phyloP scores from a whole-genome alignment of 2,329 filamentous ascomycete species.

The Penicillium sp. region DNA sequence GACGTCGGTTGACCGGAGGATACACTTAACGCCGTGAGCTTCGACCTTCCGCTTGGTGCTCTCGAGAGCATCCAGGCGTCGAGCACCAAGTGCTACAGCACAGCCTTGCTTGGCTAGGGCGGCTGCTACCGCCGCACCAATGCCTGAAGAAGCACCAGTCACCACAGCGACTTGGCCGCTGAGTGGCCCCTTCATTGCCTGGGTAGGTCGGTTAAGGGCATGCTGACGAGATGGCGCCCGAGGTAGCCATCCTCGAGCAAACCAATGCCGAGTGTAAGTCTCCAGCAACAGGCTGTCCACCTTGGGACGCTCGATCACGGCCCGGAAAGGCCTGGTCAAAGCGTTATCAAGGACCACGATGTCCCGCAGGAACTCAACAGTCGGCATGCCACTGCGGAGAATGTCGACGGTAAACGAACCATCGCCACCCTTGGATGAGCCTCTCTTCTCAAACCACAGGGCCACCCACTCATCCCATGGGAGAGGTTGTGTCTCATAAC shows the following conservation, averaged over 20 bases:
- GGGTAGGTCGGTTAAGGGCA: slow-evolving; percentile 45
- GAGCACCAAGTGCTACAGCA: slow-evolving; percentile 68
- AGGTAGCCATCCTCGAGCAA: slow-evolving; percentile 72
- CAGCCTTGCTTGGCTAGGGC: slow-evolving; percentile 70
- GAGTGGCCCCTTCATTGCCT: slow-evolving; percentile 56
- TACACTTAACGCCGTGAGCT: slow-evolving; percentile 60
- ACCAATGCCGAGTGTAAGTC: slow-evolving; percentile 78
- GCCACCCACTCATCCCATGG: slow-evolving; percentile 72
- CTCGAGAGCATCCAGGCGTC: slow-evolving; percentile 67
- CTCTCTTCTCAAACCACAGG: slow-evolving; percentile 70
- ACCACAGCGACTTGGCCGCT: slow-evolving; percentile 69
- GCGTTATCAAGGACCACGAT: slow-evolving; percentile 73
- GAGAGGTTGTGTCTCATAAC: slow-evolving; percentile 66
- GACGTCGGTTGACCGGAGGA: slow-evolving; percentile 70
- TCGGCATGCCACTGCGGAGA: slow-evolving; percentile 76
- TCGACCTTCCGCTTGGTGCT: slow-evolving; percentile 61
- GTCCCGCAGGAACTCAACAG: slow-evolving; percentile 65
- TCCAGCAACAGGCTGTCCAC: slow-evolving; percentile 69
- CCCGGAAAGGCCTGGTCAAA: slow-evolving; percentile 60
- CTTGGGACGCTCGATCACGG: slow-evolving; percentile 61
- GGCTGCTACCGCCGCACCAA: slow-evolving; percentile 70
- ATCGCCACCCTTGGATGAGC: slow-evolving; percentile 62
- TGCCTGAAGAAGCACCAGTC: slow-evolving; percentile 77
- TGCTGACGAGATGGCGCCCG: slow-evolving; percentile 56
- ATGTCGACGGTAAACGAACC: slow-evolving; percentile 76